Evolutionary conservation across 352 stramenopile genomes (phyloP).

Genomic region (Phytophthora aleatoria): DNA sequence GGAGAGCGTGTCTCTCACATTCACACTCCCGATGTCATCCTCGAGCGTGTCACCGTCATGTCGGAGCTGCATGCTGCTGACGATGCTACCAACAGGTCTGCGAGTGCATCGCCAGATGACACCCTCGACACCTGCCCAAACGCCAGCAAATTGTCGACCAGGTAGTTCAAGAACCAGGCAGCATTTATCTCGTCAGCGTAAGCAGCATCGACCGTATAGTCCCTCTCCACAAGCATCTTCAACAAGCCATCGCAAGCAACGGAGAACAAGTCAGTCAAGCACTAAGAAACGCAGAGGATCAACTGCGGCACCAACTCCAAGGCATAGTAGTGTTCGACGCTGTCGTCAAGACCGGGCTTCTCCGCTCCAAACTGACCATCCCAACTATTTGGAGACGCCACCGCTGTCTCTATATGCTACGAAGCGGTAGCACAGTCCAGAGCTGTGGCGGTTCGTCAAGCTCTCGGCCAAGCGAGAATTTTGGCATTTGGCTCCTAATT

Average conservation of each 20-base stretch:
- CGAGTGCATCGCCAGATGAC: no score
- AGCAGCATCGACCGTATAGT: background rate
- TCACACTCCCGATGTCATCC: no score
- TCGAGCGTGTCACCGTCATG: no score
- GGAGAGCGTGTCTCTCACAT: no score
- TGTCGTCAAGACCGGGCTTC: background rate
- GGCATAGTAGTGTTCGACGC: background rate
- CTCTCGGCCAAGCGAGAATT: constrained; percentile 1
- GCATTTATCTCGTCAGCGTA: background rate
- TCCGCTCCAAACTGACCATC: background rate
- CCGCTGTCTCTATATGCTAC: background rate
- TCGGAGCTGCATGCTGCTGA: no score
- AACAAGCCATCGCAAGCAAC: background rate
- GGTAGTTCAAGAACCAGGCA: background rate
- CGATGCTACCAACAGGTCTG: no score
- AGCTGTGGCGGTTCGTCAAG: constrained; percentile 7
- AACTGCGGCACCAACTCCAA: background rate
- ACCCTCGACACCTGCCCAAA: background rate
- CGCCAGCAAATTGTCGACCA: background rate
- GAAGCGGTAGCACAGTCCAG: constrained; percentile 5
- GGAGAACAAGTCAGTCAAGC: background rate
- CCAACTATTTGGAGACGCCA: background rate
- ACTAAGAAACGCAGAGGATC: background rate
- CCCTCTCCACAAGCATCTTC: background rate
- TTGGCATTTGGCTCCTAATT: constrained; percentile 12